Evolutionary conservation across 768 basidiomycete genomes (phyloP).

Genomic region (Kwoniella pini): DNA sequence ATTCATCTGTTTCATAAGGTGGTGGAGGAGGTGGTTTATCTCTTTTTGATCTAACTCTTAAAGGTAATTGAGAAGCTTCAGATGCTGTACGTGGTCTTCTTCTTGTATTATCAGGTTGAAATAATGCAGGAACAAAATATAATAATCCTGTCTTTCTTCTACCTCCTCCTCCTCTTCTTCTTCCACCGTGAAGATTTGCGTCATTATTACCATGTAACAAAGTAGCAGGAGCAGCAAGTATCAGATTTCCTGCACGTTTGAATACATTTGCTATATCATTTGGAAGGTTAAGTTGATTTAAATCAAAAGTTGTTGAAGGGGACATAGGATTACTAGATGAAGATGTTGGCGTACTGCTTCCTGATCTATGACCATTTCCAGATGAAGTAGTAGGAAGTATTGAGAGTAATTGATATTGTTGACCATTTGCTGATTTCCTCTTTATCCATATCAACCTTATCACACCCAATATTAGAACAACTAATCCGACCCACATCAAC

Average conservation of each 20-base stretch:
- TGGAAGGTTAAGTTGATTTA: slow-evolving; percentile 15
- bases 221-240: slow-evolving; percentile 41
- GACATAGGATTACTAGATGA: slow-evolving; percentile 11
- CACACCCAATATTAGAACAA: slow-evolving; percentile 70
- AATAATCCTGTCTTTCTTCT: slow-evolving; percentile 29
- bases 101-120: slow-evolving; percentile 22
- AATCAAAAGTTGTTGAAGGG: slow-evolving; percentile 12
- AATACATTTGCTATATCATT: slow-evolving; percentile 31
- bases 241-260: slow-evolving; percentile 41
- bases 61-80: slow-evolving; percentile 34
- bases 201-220: slow-evolving; percentile 21
- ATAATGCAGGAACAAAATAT: slow-evolving; percentile 43
- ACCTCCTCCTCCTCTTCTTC: slow-evolving; percentile 1
- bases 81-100: slow-evolving; percentile 36
- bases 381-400: slow-evolving; percentile 24
- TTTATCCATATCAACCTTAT: slow-evolving; percentile 58
- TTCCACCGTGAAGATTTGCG: neutral
- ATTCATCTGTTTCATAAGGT: slow-evolving; percentile 23
- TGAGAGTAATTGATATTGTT: slow-evolving; percentile 31
- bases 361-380: neutral
- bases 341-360: slow-evolving; percentile 12
- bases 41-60: slow-evolving; percentile 5
- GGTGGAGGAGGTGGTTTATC: slow-evolving; percentile 23
- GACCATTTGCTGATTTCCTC: neutral
- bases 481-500: slow-evolving; percentile 80